Evolutionary conservation across 169 alveolate genomes (phyloP), one percentile per base, ranked within the genome.

Genomic region (Babesia bigemina): DNA sequence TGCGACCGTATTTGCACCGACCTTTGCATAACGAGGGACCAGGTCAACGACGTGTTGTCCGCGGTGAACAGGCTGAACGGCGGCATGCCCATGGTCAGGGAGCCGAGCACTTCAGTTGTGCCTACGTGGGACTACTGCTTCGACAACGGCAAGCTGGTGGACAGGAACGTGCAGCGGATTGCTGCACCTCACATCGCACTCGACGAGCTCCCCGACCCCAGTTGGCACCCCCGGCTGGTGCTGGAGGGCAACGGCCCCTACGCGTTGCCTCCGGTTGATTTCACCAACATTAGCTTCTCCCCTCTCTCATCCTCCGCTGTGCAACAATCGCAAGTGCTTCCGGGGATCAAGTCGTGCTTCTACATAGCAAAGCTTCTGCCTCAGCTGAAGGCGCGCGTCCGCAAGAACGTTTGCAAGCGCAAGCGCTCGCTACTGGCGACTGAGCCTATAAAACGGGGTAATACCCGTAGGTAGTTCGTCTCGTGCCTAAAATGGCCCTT

Each of bases 61-160:
- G 60, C 55, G 17, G 19, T 79, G 44, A 53, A 45, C 26, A 56
- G 47, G 53, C 17, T 50, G 39, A 29, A 19, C 29, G 19, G 12
- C 3, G 62, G 67, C 26, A n/a, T 12, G 21, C 75, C 74, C 16
- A 19, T 47, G 39, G 26, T 16, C 12, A 13, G 22, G 17, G 44
- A 44, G n/a, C 57, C 14, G 19, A 36, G 48, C 56, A 3, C 16
- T 11, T 22, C 76, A 8, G 67, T 79, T 58, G 21, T 70, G 6
- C 87, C 77, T 42, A 26, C 73, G 29, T 79, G 87, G 87, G 87
- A 79, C 77, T 16, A 57, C n/a, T 70, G 78, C 60, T 79, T 79
- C 21, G 26, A 45, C 45, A 60, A 50, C 45, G 83, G 66, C 22
- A 24, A 4, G 29, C 21, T 24, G 57, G 33, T 49, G 42, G 74